Evolutionary conservation across 305 asterid species (phyloP), one percentile per base, ranked within the genome.

Genomic region (Caryopteris hybrid): DNA sequence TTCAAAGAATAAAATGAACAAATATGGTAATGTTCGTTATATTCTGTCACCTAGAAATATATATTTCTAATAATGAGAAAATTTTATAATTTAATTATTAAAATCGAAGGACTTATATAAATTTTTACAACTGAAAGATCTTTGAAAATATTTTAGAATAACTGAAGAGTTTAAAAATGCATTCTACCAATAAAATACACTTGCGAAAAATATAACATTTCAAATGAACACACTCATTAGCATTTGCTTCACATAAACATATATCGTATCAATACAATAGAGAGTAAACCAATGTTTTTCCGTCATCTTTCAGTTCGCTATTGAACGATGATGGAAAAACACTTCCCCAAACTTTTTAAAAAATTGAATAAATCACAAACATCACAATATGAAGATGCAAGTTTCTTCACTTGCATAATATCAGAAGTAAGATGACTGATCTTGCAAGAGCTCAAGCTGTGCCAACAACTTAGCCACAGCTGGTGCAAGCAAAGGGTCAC

Each of bases 401-500:
- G 23, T 39, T 18, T 33, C 16, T 67, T 63, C n/a, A 42, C 42
- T 10, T 9, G 8, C 10, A 39, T 14, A 50, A 61, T 29, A 29
- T 87, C 83, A 92, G 57, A 88, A 88, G 72, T 92, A 90, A 78
- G 83, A 84, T 27, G 96, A 90, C 72, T 88, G 95, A 65, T 31
- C 57, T 78, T 86, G 96, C 88, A 90, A 72, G 38, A 90, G 87
- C 36, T 90, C 86, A 75, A 93, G 91, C 71, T 86, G 95, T 52
- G 95, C 98, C 79, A 93, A 77, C 14, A 90, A 61, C 76, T 80
- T 85, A 17, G 91, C 94, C 27, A 80, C 87, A 25, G 41, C 67
- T 1, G 96, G 88, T 56, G 88, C 91, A 79, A 93, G 71, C 68
- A 68, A 36, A 29, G 85, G 72, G 64, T 88, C 85, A 6, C 96